phyloP scores from a whole-genome alignment of 2,329 filamentous ascomycete genomes.

The Xylaria hypoxylon region DNA sequence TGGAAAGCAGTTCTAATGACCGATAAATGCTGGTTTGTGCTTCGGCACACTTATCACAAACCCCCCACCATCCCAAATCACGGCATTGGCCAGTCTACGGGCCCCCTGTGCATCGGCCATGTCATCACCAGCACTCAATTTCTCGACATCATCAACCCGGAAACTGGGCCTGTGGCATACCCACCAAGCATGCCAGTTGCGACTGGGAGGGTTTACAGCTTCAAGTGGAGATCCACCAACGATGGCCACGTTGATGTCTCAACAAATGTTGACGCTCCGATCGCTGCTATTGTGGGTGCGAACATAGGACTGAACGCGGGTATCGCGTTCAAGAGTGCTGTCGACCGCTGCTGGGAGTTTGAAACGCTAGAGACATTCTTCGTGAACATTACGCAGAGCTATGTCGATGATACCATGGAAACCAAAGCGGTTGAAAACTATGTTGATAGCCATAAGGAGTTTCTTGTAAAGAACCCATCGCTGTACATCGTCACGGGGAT shows the following conservation, averaged over 20 bases:
- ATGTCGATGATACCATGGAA: conserved; percentile 5
- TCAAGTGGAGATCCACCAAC: not conserved
- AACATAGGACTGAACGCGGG: not conserved
- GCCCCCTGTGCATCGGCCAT: too few relatives aligned
- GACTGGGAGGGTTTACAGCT: not conserved
- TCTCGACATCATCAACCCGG: not conserved
- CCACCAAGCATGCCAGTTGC: not conserved
- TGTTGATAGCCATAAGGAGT: not conserved
- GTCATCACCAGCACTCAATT: not conserved
- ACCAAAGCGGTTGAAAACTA: not conserved
- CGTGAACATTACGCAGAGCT: conserved; percentile 1
- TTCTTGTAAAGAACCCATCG: not conserved
- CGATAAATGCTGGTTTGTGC: too few relatives aligned
- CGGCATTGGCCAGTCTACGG: too few relatives aligned
- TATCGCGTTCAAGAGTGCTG: not conserved
- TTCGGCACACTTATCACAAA: too few relatives aligned
- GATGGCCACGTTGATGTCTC: not conserved
- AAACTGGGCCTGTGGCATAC: too few relatives aligned
- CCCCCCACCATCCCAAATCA: too few relatives aligned
- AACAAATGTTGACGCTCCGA: not conserved
- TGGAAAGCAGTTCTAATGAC: too few relatives aligned
- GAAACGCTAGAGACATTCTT: not conserved
- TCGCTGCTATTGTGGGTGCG: not conserved
- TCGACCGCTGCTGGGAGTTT: not conserved
- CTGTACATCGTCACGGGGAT: not conserved